Conservation (phyloP, 345 rosid genomes). For the Salix purpurea region DNA sequence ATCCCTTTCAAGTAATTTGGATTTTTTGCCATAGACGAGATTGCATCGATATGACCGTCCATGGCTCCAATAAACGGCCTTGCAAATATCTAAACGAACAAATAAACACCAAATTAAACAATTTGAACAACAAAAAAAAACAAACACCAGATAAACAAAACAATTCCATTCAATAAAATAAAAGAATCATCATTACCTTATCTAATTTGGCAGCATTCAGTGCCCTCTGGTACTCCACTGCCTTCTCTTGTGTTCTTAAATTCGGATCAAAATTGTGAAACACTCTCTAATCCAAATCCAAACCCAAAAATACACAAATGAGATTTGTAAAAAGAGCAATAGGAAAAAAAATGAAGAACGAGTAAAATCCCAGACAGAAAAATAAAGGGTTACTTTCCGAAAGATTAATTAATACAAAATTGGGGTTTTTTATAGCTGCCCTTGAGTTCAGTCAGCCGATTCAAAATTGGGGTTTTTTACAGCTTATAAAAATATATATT, state of each 20-base stretch:
- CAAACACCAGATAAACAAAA: background rate
- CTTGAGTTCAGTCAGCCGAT: no score
- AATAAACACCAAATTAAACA: background rate
- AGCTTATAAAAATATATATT: background rate
- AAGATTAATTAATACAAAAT: background rate
- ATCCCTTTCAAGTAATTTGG: slow-evolving; percentile 78
- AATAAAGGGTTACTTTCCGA: background rate
- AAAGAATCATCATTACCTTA: slow-evolving; percentile 38
- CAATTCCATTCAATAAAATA: background rate
- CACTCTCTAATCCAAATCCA: slow-evolving; percentile 50
- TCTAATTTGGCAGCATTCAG: slow-evolving; percentile 90
- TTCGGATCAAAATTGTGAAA: slow-evolving; percentile 81
- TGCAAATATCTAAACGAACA: slow-evolving; percentile 67
- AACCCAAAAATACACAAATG: background rate
- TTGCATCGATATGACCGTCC: slow-evolving; percentile 86
- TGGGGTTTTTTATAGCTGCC: background rate
- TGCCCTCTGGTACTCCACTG: slow-evolving; percentile 81
- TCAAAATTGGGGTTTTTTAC: background rate
- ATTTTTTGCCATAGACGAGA: slow-evolving; percentile 95
- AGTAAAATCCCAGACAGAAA: background rate
- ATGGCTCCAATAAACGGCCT: slow-evolving; percentile 91
- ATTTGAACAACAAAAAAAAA: background rate
- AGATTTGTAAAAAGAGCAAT: background rate
- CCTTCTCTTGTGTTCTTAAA: slow-evolving; percentile 80
- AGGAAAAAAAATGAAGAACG: background rate